Base-by-base conservation (phyloP, 108 stramenopile species). In the Nitzschia inconspicua region DNA sequence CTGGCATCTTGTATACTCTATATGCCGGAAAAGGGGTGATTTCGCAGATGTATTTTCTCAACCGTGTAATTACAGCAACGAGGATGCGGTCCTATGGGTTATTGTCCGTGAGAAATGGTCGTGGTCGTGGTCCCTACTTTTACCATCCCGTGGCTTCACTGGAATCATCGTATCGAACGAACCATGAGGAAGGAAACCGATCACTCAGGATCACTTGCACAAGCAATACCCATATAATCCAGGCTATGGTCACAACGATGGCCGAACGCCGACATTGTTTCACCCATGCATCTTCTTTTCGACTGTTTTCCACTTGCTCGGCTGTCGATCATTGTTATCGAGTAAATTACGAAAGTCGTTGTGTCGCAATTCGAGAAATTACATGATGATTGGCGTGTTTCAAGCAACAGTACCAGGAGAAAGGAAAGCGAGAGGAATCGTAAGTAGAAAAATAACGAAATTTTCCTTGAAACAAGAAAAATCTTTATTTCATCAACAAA, bases 211-310 rank as follows among this genome's bases (percentile, higher is more conserved):
- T 65, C 34, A 86, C 63, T 51, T 91, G 84, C 55, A 78, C 85
- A 10, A 73, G 41, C 9, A 87, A 44, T 44, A 88, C 78, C 90
- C 90, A 91, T 27, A 64, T 70, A 22, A 85, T 44, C 78, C 87
- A 88, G 6, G 70, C 11, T 25, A 47, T 46, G 11, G 81, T 56
- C 18, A 80, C 77, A 7, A 76, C 13, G 19, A 71, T 10, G 1
- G 86, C 80, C 4, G 75, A 69, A 27, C n/a, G 22, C 24, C 75
- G 73, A 19, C 85, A 84, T 62, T 81, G 72, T 32, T 40, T 57
- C 34, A 91, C 83, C 90, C 90, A 91, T 34, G 63, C 64, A 56
- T 64, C 30, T 51, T 82, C 70, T 19, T 62, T 43, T 32, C 25
- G 34, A 23, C 32, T 22, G 48, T 25, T 14, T 37, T 25, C 32